phyloP scores from a whole-genome alignment of 495 filamentous ascomycete genomes.

The Aspergillus baeticus region DNA sequence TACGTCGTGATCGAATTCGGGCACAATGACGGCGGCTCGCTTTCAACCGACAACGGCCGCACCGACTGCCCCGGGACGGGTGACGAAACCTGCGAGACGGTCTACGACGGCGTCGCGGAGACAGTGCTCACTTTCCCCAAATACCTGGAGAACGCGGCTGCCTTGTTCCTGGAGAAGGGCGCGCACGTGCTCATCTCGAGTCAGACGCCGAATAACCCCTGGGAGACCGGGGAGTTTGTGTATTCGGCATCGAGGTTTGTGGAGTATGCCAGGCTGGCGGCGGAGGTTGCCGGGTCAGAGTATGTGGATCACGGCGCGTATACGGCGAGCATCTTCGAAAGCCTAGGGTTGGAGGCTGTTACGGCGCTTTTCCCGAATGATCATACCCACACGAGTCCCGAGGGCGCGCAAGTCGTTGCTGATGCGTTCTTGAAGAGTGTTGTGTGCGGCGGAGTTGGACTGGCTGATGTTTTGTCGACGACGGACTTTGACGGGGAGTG shows the following conservation, averaged over 20 bases:
- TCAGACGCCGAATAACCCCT: constrained; percentile 64
- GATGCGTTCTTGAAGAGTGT: constrained; percentile 64
- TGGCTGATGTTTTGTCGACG: constrained; percentile 34
- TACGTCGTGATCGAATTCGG: constrained; percentile 64
- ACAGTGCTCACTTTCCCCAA: constrained; percentile 57
- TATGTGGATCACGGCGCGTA: constrained; percentile 65
- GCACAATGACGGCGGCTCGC: constrained; percentile 64
- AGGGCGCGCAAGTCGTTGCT: constrained; percentile 56
- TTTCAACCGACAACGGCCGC: constrained; percentile 58
- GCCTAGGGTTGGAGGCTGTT: constrained; percentile 42
- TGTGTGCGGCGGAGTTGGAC: constrained; percentile 36
- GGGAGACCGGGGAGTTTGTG: constrained; percentile 53
- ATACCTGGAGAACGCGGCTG: constrained; percentile 56
- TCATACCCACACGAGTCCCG: constrained; percentile 63
- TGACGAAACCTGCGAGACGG: constrained; percentile 52
- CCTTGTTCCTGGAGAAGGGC: constrained; percentile 53
- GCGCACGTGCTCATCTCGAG: constrained; percentile 61
- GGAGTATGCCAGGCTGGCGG: constrained; percentile 52
- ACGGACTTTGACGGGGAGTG: constrained; percentile 32
- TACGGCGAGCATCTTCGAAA: constrained; percentile 49
- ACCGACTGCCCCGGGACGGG: constrained; percentile 56
- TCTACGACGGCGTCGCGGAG: constrained; percentile 49
- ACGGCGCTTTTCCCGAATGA: constrained; percentile 58
- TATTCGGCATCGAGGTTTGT: constrained; percentile 53
- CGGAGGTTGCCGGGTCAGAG: constrained; percentile 39